Evolutionary conservation across 257 asterid genomes (phyloP), one percentile per base, ranked within the genome.

Genomic region (Anisodus tanguticus): DNA sequence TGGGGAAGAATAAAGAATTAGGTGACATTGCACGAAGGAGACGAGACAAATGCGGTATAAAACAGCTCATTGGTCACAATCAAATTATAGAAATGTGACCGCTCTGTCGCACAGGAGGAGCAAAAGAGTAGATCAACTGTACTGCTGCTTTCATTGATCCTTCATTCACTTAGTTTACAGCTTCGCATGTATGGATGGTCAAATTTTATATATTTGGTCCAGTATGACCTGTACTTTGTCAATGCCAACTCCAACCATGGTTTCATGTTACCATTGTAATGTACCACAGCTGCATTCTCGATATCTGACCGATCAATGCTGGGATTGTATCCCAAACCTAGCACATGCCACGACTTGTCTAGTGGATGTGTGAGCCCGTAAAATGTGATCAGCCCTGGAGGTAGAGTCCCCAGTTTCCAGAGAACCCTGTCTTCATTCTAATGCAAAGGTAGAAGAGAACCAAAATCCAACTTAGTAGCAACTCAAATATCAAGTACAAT

Each of bases 171-270:
- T 53, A 96, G 88, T 84, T 92, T 94, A 90, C 98, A 96, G 89
- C 87, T 86, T 64, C 90, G 93, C 77, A 93, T 74, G 70, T 91
- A 93, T 37, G 97, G 98, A 85, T 96, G 98, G 85, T 96, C 95
- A 60, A 84, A 92, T 84, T 92, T 96, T 83, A 96, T 89, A 84
- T 94, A 94, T 91, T 90, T 96, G 43, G 92, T 91, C 98, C 98
- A 94, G 89, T 92, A 94, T 5, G 97, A 87, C 86, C 91, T 93
- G 89, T 96, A 94, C 95, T 92, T 94, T 0, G 94, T 91, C 98
- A 96, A 92, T 72, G 98, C 99, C 93, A 96, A 83, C 87, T 96
- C 99, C 74, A 96, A 88, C 98, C 99, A 96, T 10, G 99, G 99
- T 86, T 96, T 96, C 98, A 96, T 94, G 91, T 96, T 96, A 87